A percentile compares a stretch with the other conserved stretches of the same genome.
Evolutionary conservation across 179 eudicot genomes (phyloP).

Genomic region (Beta macrorhiza): DNA sequence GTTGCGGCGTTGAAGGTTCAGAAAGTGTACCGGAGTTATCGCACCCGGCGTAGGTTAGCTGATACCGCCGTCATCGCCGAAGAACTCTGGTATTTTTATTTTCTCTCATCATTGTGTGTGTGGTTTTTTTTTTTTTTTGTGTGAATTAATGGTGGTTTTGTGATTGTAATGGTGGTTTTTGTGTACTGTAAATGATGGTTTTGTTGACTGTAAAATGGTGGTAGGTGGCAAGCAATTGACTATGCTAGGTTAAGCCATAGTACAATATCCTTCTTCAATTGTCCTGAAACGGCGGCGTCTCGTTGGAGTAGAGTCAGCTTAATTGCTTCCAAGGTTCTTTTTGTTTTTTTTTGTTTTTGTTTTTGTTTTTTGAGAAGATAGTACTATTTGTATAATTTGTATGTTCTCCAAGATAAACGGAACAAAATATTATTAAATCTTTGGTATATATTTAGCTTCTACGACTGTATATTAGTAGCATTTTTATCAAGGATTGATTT

Average conservation of each 20-base stretch:
- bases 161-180: background rate
- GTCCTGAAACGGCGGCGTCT: constrained; percentile 65
- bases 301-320: constrained; percentile 69
- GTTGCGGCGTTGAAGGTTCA: constrained; percentile 64
- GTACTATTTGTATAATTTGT: no score
- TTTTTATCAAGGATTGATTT: no score
- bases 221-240: constrained; percentile 90
- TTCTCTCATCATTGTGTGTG: background rate
- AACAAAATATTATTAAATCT: no score
- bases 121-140: background rate
- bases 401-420: no score
- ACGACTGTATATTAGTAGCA: no score
- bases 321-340: constrained; percentile 76
- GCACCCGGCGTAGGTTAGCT: constrained; percentile 79
- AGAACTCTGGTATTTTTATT: constrained; percentile 57
- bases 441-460: no score
- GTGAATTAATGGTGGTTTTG: background rate
- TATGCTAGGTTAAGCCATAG: constrained; percentile 70
- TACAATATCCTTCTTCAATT: constrained; percentile 76
- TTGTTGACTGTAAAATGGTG: constrained; percentile 18
- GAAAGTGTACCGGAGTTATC: constrained; percentile 84
- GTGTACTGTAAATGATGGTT: background rate
- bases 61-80: constrained; percentile 90
- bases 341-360: background rate
- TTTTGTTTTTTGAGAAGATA: no score